Evolutionary conservation across 306 rosid genomes (phyloP), one percentile per base, ranked within the genome.

Genomic region (Glycyrrhiza uralensis): DNA sequence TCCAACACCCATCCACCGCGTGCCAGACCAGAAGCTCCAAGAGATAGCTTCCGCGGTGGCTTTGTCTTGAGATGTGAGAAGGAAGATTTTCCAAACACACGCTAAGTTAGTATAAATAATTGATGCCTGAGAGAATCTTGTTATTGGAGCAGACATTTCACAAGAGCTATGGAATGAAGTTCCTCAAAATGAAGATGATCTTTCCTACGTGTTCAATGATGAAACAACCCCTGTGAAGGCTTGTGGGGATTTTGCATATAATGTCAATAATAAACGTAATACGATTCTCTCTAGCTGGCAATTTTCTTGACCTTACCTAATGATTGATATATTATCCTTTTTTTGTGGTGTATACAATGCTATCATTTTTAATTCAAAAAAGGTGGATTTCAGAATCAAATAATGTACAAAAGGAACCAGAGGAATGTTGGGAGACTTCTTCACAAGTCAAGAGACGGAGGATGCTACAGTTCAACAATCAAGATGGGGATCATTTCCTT

Each of bases 171-270:
- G 92, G 97, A 87, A 81, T 62, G 87, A 79, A 14, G 93, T 81
- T 65, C 76, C 91, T 69, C 83, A 78, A 76, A 88, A 82, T 41
- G 73, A 56, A 78, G 92, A 79, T 36, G 90, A 89, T 64, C 67
- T 86, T 50, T 85, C 97, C 17, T 83, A 71, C 69, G 78, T 89
- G 90, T 59, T 89, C n/a, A 92, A 86, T 47, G 96, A 93, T 47
- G 93, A 89, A 86, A 72, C 97, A 75, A 90, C 98, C 61, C 98
- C 98, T 17, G 88, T 87, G 62, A 93, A 90, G 81, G 96, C 89
- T 84, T 90, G 96, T 41, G 89, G 87, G 66, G 89, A 90, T 61
- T 84, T 87, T 75, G 86, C 87, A 17, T 83, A 74, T 76, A 87
- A 84, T 54, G 82, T 78, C 52, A 69, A 71, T 45, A 64, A 66